These are phyloP conservation scores for Candida berthetii DNA, from an alignment of 805 yeast genomes.

Conservation along the genomic window DNA sequence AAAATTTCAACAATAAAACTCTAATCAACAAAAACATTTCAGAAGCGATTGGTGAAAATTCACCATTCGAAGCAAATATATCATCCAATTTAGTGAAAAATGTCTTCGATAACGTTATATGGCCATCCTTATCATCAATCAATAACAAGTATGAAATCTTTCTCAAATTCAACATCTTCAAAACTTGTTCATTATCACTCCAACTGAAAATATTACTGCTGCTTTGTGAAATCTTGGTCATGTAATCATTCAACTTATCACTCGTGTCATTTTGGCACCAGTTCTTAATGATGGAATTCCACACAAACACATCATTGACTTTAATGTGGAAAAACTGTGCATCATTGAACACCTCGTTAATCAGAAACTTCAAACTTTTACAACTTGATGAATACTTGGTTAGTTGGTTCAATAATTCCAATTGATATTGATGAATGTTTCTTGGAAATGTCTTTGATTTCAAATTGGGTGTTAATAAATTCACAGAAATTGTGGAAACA, in stretches of 20 bases:
- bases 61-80: constrained; percentile 24
- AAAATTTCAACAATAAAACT: constrained; percentile 55
- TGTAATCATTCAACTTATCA: constrained; percentile 50
- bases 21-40: constrained; percentile 57
- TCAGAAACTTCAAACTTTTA: constrained; percentile 57
- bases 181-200: constrained; percentile 62
- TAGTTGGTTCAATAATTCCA: constrained; percentile 36
- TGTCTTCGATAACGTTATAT: constrained; percentile 39
- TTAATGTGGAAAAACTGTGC: constrained; percentile 41
- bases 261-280: constrained; percentile 61
- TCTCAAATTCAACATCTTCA: constrained; percentile 45
- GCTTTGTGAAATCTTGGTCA: constrained; percentile 35
- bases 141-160: constrained; percentile 60
- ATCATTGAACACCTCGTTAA: constrained; percentile 64
- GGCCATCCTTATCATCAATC: constrained; percentile 55
- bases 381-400: constrained; percentile 22
- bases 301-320: constrained; percentile 24
- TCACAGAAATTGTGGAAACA: constrained; percentile 46
- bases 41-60: constrained; percentile 21
- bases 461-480: constrained; percentile 45
- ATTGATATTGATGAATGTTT: constrained; percentile 31
- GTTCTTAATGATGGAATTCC: constrained; percentile 49
- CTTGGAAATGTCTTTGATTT: constrained; percentile 36
- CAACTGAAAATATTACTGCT: constrained; percentile 57
- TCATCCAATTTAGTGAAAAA: constrained; percentile 43